These are phyloP conservation scores for Pseudonitzschia multistriata DNA, from an alignment of 108 stramenopile species.

Conservation along the genomic window DNA sequence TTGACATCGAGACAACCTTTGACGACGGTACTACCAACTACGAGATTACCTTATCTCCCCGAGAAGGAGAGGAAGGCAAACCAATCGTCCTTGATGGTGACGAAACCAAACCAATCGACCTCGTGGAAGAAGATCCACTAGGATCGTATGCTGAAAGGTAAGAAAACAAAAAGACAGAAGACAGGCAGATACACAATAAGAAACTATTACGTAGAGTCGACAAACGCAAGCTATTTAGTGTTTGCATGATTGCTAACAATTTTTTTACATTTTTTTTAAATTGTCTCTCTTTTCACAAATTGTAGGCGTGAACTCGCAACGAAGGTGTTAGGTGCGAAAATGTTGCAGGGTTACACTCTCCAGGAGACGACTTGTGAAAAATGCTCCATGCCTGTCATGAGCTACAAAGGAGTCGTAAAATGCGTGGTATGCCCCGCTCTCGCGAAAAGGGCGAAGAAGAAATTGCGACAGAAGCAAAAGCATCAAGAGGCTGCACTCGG, in stretches of 20 bases:
- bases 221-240: no score
- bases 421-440: constrained; percentile 62
- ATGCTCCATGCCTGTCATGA: constrained; percentile 57
- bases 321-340: constrained; percentile 57
- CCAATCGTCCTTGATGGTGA: not conserved
- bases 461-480: constrained; percentile 19
- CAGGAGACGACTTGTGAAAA: constrained; percentile 39
- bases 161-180: not conserved
- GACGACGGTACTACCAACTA: not conserved
- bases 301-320: constrained; percentile 52
- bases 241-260: not conserved
- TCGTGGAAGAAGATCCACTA: not conserved
- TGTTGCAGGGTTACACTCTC: constrained; percentile 53
- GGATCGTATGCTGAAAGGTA: not conserved
- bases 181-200: not conserved
- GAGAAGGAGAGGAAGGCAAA: not conserved
- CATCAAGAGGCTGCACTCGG: not conserved
- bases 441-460: constrained; percentile 39
- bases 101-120: not conserved
- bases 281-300: constrained; percentile 9
- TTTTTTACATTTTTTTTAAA: not conserved
- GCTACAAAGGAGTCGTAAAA: constrained; percentile 25
- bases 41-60: not conserved
- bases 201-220: no score
- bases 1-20: not conserved